Percentiles rank a stretch among this genome's conserved stretches.
Conservation (phyloP, 805 yeast genomes). For the Nakazawaea ambrosiae region DNA sequence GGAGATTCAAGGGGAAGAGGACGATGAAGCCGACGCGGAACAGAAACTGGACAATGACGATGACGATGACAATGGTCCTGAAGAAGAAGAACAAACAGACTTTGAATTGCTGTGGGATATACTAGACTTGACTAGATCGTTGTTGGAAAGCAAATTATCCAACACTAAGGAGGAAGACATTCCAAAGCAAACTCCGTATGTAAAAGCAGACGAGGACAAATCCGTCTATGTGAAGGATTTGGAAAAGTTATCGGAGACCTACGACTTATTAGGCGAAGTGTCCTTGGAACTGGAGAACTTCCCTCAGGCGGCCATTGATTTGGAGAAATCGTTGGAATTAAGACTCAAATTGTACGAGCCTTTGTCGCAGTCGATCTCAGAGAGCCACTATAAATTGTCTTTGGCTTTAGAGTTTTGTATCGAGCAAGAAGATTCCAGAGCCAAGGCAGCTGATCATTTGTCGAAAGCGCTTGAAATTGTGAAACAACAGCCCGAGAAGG, state of each 20-base stretch:
- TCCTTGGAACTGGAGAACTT: constrained; percentile 88
- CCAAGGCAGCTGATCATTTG: constrained; percentile 41
- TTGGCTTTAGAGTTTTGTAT: constrained; percentile 67
- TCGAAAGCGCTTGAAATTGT: constrained; percentile 35
- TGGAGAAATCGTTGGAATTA: constrained; percentile 47
- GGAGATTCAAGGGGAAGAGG: constrained; percentile 15
- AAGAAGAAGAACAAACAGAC: constrained; percentile 52
- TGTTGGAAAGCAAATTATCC: constrained; percentile 43
- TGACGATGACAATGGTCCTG: constrained; percentile 16
- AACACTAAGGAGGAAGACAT: constrained; percentile 13
- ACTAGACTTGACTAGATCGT: constrained; percentile 67
- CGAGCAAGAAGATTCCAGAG: constrained; percentile 48
- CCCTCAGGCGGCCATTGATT: constrained; percentile 67
- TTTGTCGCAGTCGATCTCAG: constrained; percentile 57
- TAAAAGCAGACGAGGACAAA: constrained; percentile 22
- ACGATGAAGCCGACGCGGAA: constrained; percentile 20
- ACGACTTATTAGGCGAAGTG: constrained; percentile 81
- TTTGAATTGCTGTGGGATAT: constrained; percentile 89
- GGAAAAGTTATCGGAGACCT: constrained; percentile 62
- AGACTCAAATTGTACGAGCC: constrained; percentile 44
- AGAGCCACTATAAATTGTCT: constrained; percentile 75
- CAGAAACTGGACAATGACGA: constrained; percentile 19
- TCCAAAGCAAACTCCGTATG: constrained; percentile 1
- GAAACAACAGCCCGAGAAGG: constrained; percentile 30
- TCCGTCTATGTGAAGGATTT: constrained; percentile 27